phyloP scores from a whole-genome alignment of 75 land plant species.

The Picea sitchensis region DNA sequence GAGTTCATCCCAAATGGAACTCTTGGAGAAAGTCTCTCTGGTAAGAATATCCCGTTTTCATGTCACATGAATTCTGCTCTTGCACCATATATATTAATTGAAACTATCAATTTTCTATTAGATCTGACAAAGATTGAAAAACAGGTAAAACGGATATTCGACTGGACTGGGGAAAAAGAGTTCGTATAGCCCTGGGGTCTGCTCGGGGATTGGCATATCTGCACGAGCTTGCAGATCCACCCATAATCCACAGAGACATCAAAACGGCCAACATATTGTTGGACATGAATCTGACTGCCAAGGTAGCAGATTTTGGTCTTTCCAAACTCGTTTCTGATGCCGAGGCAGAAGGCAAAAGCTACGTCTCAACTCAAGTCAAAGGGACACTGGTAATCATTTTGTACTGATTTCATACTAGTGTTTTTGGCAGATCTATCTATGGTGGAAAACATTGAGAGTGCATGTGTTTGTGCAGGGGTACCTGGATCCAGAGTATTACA shows the following conservation, averaged over 20 bases:
- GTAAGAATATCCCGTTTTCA: constrained; percentile 9
- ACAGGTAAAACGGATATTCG: constrained; percentile 9
- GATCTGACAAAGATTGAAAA: neutral
- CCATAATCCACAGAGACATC: constrained; percentile 42
- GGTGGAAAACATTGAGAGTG: neutral
- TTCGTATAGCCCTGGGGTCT: constrained; percentile 30
- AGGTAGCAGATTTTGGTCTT: constrained; percentile 39
- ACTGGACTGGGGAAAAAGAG: constrained; percentile 25
- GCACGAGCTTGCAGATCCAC: constrained; percentile 34
- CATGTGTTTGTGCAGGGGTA: constrained; percentile 64
- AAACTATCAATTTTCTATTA: too few relatives aligned
- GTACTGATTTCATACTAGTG: neutral
- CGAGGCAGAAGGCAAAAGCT: neutral
- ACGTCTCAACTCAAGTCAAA: constrained; percentile 26
- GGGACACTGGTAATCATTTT: constrained; percentile 25
- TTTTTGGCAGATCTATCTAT: neutral
- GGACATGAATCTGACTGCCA: constrained; percentile 27
- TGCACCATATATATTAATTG: too few relatives aligned
- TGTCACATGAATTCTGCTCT: too few relatives aligned
- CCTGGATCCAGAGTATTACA: constrained; percentile 81
- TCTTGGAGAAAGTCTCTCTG: constrained; percentile 23
- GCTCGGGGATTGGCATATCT: constrained; percentile 34
- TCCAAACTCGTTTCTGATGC: constrained; percentile 17
- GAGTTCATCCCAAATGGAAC: constrained; percentile 41
- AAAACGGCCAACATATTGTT: constrained; percentile 37